phyloP scores from a whole-genome alignment of 306 rosid species.

The Heteromeles arbutifolia region DNA sequence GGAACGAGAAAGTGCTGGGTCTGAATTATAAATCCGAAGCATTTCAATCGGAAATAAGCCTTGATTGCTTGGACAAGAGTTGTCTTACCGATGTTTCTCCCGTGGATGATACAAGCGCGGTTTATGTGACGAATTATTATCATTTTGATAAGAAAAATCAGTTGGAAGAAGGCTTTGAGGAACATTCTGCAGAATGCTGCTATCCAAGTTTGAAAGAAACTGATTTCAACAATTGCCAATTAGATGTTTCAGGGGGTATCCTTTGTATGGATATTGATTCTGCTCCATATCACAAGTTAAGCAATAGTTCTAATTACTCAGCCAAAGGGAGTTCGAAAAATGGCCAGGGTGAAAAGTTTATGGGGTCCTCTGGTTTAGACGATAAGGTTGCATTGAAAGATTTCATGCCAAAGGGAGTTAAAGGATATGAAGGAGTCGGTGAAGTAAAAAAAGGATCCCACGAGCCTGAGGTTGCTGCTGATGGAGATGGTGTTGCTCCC shows the following conservation, averaged over 20 bases:
- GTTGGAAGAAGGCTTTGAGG: conserved; percentile 26
- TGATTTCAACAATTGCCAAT: conserved; percentile 27
- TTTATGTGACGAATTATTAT: conserved; percentile 19
- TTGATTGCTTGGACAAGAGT: conserved; percentile 41
- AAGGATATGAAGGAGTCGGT: conserved; percentile 20
- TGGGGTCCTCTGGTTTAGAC: conserved; percentile 33
- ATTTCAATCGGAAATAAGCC: conserved; percentile 19
- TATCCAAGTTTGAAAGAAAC: conserved; percentile 43
- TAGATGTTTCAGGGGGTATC: conserved; percentile 36
- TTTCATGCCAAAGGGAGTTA: conserved; percentile 23
- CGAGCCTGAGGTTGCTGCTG: conserved; percentile 32
- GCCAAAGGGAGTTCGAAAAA: conserved; percentile 15
- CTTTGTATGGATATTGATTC: conserved; percentile 30
- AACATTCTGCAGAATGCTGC: conserved; percentile 28
- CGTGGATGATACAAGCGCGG: conserved; percentile 16
- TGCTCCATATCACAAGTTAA: conserved; percentile 12
- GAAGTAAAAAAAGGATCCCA: conserved; percentile 31
- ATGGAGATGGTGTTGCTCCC: conserved; percentile 44
- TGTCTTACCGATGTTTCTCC: conserved; percentile 41
- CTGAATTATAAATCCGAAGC: conserved; percentile 22
- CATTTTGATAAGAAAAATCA: conserved; percentile 18
- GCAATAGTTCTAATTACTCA: conserved; percentile 23
- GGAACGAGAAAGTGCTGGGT: conserved; percentile 20
- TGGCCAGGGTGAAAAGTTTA: conserved; percentile 19
- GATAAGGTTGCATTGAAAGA: conserved; percentile 30